Evolutionary conservation across 495 filamentous ascomycete species (phyloP).

Genomic region (Xylaria longipes): DNA sequence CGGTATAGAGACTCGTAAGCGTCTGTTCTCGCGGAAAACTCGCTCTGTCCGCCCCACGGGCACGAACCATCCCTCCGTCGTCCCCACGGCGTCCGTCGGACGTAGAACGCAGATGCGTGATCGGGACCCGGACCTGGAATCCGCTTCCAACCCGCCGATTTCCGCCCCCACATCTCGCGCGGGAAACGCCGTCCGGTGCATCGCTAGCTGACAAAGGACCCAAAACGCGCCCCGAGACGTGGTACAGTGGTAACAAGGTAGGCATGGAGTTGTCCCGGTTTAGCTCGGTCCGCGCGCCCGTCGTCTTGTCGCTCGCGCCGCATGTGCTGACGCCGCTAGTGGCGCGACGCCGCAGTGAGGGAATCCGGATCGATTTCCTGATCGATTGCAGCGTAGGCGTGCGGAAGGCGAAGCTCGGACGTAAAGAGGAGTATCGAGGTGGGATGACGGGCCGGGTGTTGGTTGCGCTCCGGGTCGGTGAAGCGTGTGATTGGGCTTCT

Average conservation of each 20-base stretch:
- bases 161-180: not conserved
- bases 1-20: slow-evolving; percentile 7
- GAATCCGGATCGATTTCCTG: not conserved
- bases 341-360: not conserved
- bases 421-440: slow-evolving; percentile 22
- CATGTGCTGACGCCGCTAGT: not conserved
- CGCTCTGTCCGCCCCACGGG: not conserved
- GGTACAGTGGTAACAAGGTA: slow-evolving; percentile 16
- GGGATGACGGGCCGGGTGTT: slow-evolving; percentile 13
- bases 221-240: too few relatives aligned
- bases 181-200: not conserved
- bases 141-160: not conserved
- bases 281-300: not conserved
- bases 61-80: not conserved
- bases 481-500: not conserved
- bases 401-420: slow-evolving; percentile 16
- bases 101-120: not conserved
- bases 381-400: slow-evolving; percentile 22
- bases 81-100: not conserved
- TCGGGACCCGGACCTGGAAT: not conserved
- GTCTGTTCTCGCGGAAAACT: slow-evolving; percentile 19
- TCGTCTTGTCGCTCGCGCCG: slow-evolving; percentile 3
- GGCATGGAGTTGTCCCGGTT: not conserved
- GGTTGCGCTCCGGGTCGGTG: not conserved
- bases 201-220: not conserved